Evolutionary conservation across 164 flowering plant genomes (phyloP), one percentile per base, ranked within the genome.

Genomic region (Macadamia integrifolia): DNA sequence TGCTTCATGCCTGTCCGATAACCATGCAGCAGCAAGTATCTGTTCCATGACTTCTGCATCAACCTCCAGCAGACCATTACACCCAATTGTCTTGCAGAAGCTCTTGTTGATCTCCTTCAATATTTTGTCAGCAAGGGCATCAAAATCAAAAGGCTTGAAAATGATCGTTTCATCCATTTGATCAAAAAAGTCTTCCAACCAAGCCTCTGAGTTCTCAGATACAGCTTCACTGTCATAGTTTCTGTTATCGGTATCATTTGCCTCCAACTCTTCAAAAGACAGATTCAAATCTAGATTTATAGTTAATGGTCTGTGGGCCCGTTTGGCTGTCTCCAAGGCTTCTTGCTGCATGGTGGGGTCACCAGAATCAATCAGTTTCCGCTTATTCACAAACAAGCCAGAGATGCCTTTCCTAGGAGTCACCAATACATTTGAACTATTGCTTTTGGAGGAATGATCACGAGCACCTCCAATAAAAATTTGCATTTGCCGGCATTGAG

Each of bases 141-240:
- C 90, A 59, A 86, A 92, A 78, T 92, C 89, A 64, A 82, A 86
- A 14, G 90, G 87, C 78, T 82, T 77, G 77, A 94, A 90, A 12
- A 64, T 58, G 49, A 90, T 81, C 2, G 68, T 78, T 68, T 70
- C 80, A 58, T 82, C 86, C 12, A 80, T 66, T 69, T 66, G 81
- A 9, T 66, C 70, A 14, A 76, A 62, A 68, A 88, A 82, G 23
- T 86, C 86, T 35, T 89, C 89, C 67, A 92, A 69, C 94, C 97
- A 94, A 44, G 81, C 46, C 62, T 68, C 79, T 18, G 83, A 67
- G 68, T 66, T 82, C 44, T 84, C 86, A 13, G 82, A 72, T 30
- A 65, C 7, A 14, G 62, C 61, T n/a, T 80, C 88, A 48, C 65
- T 65, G 28, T 82, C 82, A 42, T 65, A 63, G 61, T 68, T 64